Evolutionary conservation across 2,329 filamentous ascomycete genomes (phyloP).

Genomic region (Ophiostoma montium): DNA sequence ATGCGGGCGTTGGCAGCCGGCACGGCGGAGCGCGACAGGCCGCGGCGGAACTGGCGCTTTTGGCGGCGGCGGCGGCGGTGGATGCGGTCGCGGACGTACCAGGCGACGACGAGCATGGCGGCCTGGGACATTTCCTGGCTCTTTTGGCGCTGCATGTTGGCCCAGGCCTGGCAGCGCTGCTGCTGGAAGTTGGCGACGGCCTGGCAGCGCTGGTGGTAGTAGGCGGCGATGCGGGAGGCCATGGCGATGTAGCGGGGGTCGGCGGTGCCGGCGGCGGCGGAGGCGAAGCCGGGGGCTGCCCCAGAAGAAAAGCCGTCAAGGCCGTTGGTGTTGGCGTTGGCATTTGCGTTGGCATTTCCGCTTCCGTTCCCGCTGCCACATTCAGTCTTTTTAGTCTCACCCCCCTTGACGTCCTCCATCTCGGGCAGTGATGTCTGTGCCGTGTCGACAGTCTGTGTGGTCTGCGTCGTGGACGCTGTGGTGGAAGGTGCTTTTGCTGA

Average conservation of each 20-base stretch:
- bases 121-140: slow-evolving; percentile 35
- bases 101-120: slow-evolving; percentile 34
- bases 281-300: too few species aligned
- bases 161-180: slow-evolving; percentile 34
- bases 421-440: background rate
- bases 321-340: too few species aligned
- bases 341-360: background rate
- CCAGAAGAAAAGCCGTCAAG: too few species aligned
- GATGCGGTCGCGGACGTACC: slow-evolving; percentile 35
- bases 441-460: background rate
- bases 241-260: slow-evolving; percentile 31
- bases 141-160: slow-evolving; percentile 30
- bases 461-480: background rate
- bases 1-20: slow-evolving; percentile 7
- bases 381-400: too few species aligned
- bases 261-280: background rate
- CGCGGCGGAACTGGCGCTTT: slow-evolving; percentile 27
- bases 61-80: slow-evolving; percentile 26
- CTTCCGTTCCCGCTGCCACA: background rate
- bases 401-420: too few species aligned
- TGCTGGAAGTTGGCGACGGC: slow-evolving; percentile 33
- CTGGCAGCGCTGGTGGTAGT: slow-evolving; percentile 34
- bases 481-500: slow-evolving; percentile 1
- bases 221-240: slow-evolving; percentile 32
- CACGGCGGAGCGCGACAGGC: slow-evolving; percentile 16